Evolutionary conservation across 2,329 filamentous ascomycete genomes (phyloP), one percentile per base, ranked within the genome.

Genomic region (Alternaria sp.): DNA sequence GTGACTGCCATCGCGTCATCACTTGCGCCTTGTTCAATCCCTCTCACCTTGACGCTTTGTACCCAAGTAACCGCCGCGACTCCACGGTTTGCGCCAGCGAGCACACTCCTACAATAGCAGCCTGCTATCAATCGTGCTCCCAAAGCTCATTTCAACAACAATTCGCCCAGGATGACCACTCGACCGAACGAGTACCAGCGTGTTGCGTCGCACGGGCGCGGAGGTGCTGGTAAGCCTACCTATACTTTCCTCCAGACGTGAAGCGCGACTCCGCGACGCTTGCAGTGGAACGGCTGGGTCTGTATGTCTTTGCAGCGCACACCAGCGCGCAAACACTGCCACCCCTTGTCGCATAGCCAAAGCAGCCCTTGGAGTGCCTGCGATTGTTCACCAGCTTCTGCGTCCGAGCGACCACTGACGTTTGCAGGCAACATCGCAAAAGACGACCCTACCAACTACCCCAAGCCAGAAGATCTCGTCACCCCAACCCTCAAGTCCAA

Each of bases 401-500:
- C 26, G 32, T 44, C 19, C 23, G 45, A 21, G 56, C 21, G n/a
- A 32, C 32, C 51, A 32, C 52, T 63, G 44, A 63, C 36, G 9
- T 45, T 26, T 21, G 40, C 19, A 82, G 85, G 85, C 69, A 86
- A 86, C 77, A 83, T 86, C 62, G 80, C 74, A 59, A 78, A 78
- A 46, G 78, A 80, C 25, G 76, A 79, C 51, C 72, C 74, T 54
- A 74, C 73, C 56, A 74, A 71, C 51, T 67, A 73, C 52, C 69
- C 77, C 51, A 74, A 77, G 52, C 67, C 79, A 61, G 82, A 87
- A 67, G 91, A 95, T 74, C 88, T 97, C 67, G 83, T 90, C 73
- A 97, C 93, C 1, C 94, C 94, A 1, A 91, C 88, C 12, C 88
- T 98, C 77, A 97, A 96, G 83, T 87, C 87, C 50, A 83, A 91